Base-by-base conservation (phyloP, 2,329 filamentous ascomycete genomes). In the Phaeosphaeriaceae sp. region DNA sequence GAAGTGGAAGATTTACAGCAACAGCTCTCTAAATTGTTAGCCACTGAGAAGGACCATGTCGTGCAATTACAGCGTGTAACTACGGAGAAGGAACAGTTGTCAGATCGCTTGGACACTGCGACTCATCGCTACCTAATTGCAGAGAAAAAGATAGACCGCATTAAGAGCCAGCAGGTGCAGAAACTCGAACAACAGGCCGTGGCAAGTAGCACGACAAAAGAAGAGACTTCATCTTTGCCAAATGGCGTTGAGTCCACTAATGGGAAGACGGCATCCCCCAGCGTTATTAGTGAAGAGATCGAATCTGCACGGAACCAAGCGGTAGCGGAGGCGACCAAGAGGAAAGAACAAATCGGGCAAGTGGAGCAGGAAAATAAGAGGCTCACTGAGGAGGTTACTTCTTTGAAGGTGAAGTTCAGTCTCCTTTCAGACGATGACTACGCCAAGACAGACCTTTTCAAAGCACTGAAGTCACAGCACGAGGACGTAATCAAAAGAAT, bases 121-220 rank as follows among this genome's bases (percentile, higher is more conserved):
- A 96, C 92, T 4, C 80, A 96, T 50, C 85, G 94, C 58, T 97
- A 96, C 67, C 90, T 97, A 78, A 90, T 95, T 61, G 94, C 94
- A 0, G 94, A 99, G 72, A 95, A 96, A 78, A 94, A 92, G 71
- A 80, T 97, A 43, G 94, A 99, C 71, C 86, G 94, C 35, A 85
- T 88, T 18, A 93, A 90, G 74, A 99, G 94, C 68, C 78, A 86
- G 13, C 92, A 96, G 48, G 92, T 97, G 1, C 89, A 92, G 54
- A 96, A 96, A 71, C 76, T 99, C 51, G 94, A 97, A 71, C 89
- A 91, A 64, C 90, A 96, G 74, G 92, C 92, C 6, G 63, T 71
- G 7, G 64, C 61, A 9, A 60, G 53, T 26, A 54, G 55, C 15
- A 38, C 44, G 16, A 52, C 56, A 3, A 71, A 70, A 43, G 70